These are phyloP conservation scores for Mycena alexandri DNA, from an alignment of 768 basidiomycete species.

Conservation along the genomic window DNA sequence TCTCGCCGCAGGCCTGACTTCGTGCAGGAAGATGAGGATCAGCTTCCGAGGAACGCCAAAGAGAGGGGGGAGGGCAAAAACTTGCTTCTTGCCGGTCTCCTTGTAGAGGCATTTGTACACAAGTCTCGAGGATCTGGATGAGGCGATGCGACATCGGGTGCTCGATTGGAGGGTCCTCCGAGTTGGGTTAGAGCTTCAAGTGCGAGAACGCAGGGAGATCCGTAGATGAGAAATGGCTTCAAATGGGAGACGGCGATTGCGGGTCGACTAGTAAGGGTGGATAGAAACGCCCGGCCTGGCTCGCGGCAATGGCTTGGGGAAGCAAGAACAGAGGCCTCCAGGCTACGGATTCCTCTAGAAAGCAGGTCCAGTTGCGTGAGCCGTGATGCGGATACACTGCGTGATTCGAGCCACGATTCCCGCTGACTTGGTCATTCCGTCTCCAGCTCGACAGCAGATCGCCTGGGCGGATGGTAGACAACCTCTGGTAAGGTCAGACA, in stretches of 20 bases:
- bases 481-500: constrained; percentile 36
- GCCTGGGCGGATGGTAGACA: constrained; percentile 50
- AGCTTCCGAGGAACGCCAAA: background rate
- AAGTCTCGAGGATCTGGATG: constrained; percentile 37
- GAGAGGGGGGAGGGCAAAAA: background rate
- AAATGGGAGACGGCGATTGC: too few relatives aligned
- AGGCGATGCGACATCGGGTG: constrained; percentile 52
- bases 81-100: constrained; percentile 48
- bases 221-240: too few relatives aligned
- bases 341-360: constrained; percentile 57
- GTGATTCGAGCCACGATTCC: background rate
- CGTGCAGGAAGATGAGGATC: constrained; percentile 25
- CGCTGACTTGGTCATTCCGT: constrained; percentile 45
- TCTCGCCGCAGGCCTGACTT: constrained; percentile 37
- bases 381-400: constrained; percentile 61
- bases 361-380: constrained; percentile 59
- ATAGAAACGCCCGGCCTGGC: constrained; percentile 60
- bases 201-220: constrained; percentile 52
- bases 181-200: constrained; percentile 46
- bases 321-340: constrained; percentile 64
- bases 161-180: constrained; percentile 47
- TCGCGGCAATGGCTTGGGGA: constrained; percentile 59
- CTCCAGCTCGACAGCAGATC: constrained; percentile 48
- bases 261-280: constrained; percentile 63
- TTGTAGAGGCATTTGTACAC: constrained; percentile 49